Conservation (phyloP, 495 filamentous ascomycete species). For the Articulospora tetracladia region DNA sequence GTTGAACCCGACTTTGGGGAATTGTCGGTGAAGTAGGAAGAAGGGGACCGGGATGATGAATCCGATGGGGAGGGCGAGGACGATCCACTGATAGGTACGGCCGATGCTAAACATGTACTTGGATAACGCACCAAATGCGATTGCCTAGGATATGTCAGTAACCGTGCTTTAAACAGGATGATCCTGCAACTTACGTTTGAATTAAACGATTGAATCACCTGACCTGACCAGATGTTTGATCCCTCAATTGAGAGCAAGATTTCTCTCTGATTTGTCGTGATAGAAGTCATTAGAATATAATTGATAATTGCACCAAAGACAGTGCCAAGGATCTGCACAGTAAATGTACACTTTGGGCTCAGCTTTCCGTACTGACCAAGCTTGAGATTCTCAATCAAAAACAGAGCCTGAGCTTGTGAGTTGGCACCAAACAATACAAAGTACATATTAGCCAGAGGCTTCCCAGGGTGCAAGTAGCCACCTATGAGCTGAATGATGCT, state of each 20-base stretch:
- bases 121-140: constrained; percentile 37
- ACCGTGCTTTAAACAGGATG: background rate
- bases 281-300: constrained; percentile 43
- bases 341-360: constrained; percentile 36
- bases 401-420: constrained; percentile 33
- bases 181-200: constrained; percentile 19
- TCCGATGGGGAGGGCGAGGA: constrained; percentile 29
- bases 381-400: constrained; percentile 33
- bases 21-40: constrained; percentile 24
- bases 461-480: constrained; percentile 40
- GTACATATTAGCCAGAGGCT: constrained; percentile 36
- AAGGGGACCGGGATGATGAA: constrained; percentile 33
- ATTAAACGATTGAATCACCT: constrained; percentile 35
- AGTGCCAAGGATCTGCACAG: constrained; percentile 41
- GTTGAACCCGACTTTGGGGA: constrained; percentile 15
- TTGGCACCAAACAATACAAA: constrained; percentile 25
- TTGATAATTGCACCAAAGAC: constrained; percentile 42
- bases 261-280: constrained; percentile 31
- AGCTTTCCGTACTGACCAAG: constrained; percentile 34
- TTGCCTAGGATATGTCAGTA: constrained; percentile 22
- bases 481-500: constrained; percentile 34
- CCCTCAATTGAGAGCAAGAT: constrained; percentile 38
- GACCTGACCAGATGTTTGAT: constrained; percentile 43
- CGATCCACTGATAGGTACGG: constrained; percentile 29
- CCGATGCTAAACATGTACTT: constrained; percentile 37